Conservation (phyloP, 192 early-diverging fungal genomes). For the Funneliformis geosporum region DNA sequence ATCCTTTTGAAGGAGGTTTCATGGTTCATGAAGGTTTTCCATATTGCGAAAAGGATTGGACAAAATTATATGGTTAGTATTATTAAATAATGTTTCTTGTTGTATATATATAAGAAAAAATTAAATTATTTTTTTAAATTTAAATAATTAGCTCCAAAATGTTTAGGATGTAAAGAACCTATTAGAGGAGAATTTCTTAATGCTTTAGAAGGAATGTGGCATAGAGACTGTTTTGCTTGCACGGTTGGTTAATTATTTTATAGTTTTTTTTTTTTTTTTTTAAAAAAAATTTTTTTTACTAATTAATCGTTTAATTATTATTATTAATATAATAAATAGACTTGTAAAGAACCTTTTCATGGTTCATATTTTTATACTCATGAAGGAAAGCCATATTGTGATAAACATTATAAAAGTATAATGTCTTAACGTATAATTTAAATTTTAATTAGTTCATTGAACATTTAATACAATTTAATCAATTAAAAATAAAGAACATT, state of each 20-base stretch:
- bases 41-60: constrained; percentile 61
- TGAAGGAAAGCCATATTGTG: constrained; percentile 51
- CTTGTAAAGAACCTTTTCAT: constrained; percentile 49
- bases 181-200: constrained; percentile 53
- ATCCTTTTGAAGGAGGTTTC: constrained; percentile 53
- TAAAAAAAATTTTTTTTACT: not conserved
- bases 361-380: constrained; percentile 44
- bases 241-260: constrained; percentile 41
- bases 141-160: constrained; percentile 40
- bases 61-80: constrained; percentile 44
- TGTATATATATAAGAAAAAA: not conserved
- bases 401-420: constrained; percentile 37
- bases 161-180: constrained; percentile 50
- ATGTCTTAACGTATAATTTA: not conserved
- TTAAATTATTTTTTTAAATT: not conserved
- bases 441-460: not conserved
- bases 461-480: too few species aligned
- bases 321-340: constrained; percentile 33
- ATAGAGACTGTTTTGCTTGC: constrained; percentile 60
- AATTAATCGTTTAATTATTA: not conserved
- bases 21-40: constrained; percentile 57
- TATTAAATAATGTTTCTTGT: too few species aligned
- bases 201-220: constrained; percentile 59
- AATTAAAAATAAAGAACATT: too few species aligned
- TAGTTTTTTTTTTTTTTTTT: too few species aligned